phyloP scores from a whole-genome alignment of 2,329 filamentous ascomycete species.

The Microdochium trichocladiopsis region DNA sequence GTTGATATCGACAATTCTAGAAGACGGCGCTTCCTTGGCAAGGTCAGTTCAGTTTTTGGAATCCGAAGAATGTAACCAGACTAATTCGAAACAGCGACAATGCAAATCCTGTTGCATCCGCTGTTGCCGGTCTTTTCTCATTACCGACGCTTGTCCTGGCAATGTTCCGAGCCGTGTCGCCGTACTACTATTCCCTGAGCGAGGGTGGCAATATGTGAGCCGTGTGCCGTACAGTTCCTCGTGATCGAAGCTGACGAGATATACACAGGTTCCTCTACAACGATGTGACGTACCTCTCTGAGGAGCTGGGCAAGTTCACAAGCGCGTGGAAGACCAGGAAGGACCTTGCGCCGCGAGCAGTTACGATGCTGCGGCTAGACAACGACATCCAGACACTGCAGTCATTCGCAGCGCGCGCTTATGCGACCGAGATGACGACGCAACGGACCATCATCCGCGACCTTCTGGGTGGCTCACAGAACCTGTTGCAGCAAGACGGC shows the following conservation, averaged over 20 bases:
- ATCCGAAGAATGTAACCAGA: conserved; percentile 5
- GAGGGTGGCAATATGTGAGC: conserved; percentile 58
- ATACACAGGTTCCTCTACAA: conserved; percentile 57
- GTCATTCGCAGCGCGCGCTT: conserved; percentile 54
- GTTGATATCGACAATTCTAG: conserved; percentile 52
- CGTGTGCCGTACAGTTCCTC: background rate
- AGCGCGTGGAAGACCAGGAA: conserved; percentile 44
- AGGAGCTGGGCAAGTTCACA: conserved; percentile 43
- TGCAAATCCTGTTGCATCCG: conserved; percentile 54
- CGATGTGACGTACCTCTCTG: conserved; percentile 56
- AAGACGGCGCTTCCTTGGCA: conserved; percentile 54
- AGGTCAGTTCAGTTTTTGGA: conserved; percentile 26
- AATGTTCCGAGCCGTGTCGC: conserved; percentile 73
- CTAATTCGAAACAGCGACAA: conserved; percentile 24
- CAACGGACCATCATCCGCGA: conserved; percentile 57
- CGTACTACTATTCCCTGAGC: conserved; percentile 62
- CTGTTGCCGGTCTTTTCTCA: conserved; percentile 62
- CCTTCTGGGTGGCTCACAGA: conserved; percentile 53
- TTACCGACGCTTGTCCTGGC: conserved; percentile 67
- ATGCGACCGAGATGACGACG: conserved; percentile 51
- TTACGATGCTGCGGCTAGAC: conserved; percentile 49
- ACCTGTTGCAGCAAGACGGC: conserved; percentile 50
- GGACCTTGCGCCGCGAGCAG: conserved; percentile 42
- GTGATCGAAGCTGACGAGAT: conserved; percentile 6
- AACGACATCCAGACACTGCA: conserved; percentile 53